Evolutionary conservation across 78 protist species (phyloP).

Genomic region (Fonticula alba): DNA sequence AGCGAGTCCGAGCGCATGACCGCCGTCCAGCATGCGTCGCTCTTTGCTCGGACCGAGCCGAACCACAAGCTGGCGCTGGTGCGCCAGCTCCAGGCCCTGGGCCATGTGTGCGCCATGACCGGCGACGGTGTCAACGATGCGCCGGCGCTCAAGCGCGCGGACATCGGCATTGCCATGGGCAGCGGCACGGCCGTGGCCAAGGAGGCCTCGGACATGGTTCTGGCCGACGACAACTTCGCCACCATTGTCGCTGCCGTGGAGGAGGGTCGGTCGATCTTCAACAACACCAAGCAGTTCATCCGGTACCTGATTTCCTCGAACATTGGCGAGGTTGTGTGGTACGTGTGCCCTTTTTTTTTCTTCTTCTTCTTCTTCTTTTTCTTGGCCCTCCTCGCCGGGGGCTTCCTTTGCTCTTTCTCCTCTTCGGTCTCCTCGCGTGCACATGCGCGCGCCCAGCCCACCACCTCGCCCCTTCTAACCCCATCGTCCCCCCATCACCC

Average conservation of each 20-base stretch:
- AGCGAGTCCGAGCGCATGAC: not conserved
- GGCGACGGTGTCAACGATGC: slow-evolving; percentile 96
- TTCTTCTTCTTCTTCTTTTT: slow-evolving; percentile 17
- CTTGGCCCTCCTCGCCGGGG: too few relatives aligned
- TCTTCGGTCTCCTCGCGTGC: too few relatives aligned
- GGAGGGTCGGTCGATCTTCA: slow-evolving; percentile 81
- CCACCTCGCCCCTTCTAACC: too few relatives aligned
- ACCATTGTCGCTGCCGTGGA: slow-evolving; percentile 79
- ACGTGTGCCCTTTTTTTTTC: too few relatives aligned
- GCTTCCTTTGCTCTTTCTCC: too few relatives aligned
- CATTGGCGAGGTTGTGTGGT: slow-evolving; percentile 69
- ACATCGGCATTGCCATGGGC: slow-evolving; percentile 94
- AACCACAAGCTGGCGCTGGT: not conserved
- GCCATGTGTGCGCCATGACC: slow-evolving; percentile 40
- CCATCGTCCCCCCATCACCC: too few relatives aligned
- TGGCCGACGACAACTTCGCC: slow-evolving; percentile 93
- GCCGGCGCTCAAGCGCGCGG: slow-evolving; percentile 80
- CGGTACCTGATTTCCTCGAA: slow-evolving; percentile 63
- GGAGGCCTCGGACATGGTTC: slow-evolving; percentile 75
- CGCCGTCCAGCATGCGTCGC: not conserved
- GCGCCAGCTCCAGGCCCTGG: slow-evolving; percentile 27
- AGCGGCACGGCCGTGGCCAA: slow-evolving; percentile 86
- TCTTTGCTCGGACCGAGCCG: slow-evolving; percentile 15
- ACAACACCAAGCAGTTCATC: slow-evolving; percentile 76
- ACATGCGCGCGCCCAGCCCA: too few relatives aligned